Base-by-base conservation (phyloP, 305 asterid genomes). In the Caryopteris hybrid region DNA sequence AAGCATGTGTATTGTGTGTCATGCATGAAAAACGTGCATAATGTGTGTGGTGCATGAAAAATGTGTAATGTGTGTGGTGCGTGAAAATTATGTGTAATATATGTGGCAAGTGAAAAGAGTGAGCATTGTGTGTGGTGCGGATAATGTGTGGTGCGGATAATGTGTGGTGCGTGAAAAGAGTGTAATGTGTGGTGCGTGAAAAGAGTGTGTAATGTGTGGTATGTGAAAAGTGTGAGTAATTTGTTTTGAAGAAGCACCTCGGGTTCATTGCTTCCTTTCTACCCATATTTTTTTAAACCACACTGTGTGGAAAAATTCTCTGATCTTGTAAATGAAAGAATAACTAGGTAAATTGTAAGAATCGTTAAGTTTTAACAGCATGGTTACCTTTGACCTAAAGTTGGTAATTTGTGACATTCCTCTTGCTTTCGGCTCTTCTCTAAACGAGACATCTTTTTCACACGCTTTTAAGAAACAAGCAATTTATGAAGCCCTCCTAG, bases 181-280 rank as follows among this genome's bases (percentile, higher is more conserved):
- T n/a, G n/a, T n/a, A n/a, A n/a, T n/a, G n/a, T n/a, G n/a, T n/a
- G n/a, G n/a, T n/a, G n/a, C n/a, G n/a, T n/a, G n/a, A n/a, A n/a
- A n/a, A n/a, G n/a, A n/a, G n/a, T n/a, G n/a, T n/a, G n/a, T n/a
- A n/a, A n/a, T n/a, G n/a, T n/a, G n/a, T n/a, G n/a, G n/a, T n/a
- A n/a, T n/a, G n/a, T n/a, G n/a, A n/a, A n/a, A n/a, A n/a, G n/a
- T n/a, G n/a, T n/a, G n/a, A n/a, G n/a, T n/a, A n/a, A n/a, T n/a
- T n/a, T n/a, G 88, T 38, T 80, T 75, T 45, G 96, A 86, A 76
- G 97, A 84, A 81, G 78, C 95, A 69, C 95, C 96, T 69, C 97
- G 87, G 97, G 97, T 91, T 68, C 64, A 71, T 59, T 51, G 22
- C 52, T 53, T 74, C 47, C 56, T 73, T 50, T 60, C 8, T 59